Base-by-base conservation (phyloP, 192 early-diverging fungal species). In the Coemansia sp. region DNA sequence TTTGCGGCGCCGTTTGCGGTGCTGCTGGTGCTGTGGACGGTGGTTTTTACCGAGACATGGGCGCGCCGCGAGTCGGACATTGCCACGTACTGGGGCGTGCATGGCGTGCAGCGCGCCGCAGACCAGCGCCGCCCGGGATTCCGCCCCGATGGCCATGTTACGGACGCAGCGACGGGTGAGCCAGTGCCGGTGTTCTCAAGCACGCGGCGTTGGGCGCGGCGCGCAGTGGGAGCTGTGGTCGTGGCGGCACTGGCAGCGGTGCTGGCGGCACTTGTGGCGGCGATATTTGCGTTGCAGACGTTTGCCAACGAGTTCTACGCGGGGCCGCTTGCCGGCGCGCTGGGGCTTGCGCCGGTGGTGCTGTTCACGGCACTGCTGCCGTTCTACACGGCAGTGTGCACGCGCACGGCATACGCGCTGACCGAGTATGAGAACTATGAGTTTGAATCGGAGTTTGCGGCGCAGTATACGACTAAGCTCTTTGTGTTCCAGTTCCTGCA, bases 401-500 rank as follows among this genome's bases (percentile, higher is more conserved):
- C 60, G 27, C 52, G 60, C 14, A 67, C 87, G 25, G 82, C 90
- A 4, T 34, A 53, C 10, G 49, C 38, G 4, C 74, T 97, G 35
- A 93, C 84, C 35, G 75, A 89, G 15, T 85, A 85, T 56, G 94
- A 97, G 61, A 97, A 94, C 77, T 84, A 86, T 50, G 77, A 81
- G 52, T 88, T 87, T 13, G 82, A 83, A 25, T 68, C 84, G 8
- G 67, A 81, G 45, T 80, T 89, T 54, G 84, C 84, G 35, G 79
- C 81, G 45, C 80, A 84, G 42, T 74, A 84, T 24, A 81, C 90
- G 6, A 80, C 86, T 53, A 94, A 94, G 68, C 81, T 94, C 20
- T 97, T 94, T 64, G 80, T 92, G 35, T 84, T 92, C 53, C 88
- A 86, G 33, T 90, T 87, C 46, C 72, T 97, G 30, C 80, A 88